Conservation (phyloP, 2,329 filamentous ascomycete genomes). For the Ophiosphaerella herpotricha region DNA sequence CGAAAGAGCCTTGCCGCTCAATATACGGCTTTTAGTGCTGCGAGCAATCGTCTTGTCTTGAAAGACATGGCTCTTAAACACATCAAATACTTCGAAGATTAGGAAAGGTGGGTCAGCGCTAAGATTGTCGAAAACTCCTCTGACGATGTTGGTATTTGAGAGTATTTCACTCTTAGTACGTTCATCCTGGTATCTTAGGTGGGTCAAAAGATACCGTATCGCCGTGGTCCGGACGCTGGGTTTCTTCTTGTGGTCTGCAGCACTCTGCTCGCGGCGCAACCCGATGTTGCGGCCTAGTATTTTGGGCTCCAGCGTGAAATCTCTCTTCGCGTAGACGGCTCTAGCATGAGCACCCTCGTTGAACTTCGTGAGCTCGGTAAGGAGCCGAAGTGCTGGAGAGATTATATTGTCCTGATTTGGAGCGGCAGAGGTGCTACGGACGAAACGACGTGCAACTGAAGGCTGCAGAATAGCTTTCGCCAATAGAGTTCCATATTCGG, state of each 20-base stretch:
- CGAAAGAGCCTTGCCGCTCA: constrained; percentile 75
- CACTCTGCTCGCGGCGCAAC: constrained; percentile 60
- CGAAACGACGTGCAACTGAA: constrained; percentile 78
- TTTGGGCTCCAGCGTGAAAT: constrained; percentile 72
- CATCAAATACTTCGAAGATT: constrained; percentile 73
- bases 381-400: constrained; percentile 81
- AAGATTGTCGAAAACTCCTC: constrained; percentile 75
- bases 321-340: constrained; percentile 75
- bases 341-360: constrained; percentile 83
- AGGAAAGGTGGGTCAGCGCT: constrained; percentile 77
- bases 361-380: constrained; percentile 83
- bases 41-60: constrained; percentile 74
- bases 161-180: constrained; percentile 82
- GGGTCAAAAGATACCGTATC: constrained; percentile 77
- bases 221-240: constrained; percentile 84
- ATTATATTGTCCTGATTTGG: constrained; percentile 87
- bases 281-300: constrained; percentile 80
- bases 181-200: constrained; percentile 76
- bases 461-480: constrained; percentile 82
- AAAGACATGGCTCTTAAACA: constrained; percentile 72
- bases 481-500: constrained; percentile 74
- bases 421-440: constrained; percentile 76
- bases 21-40: constrained; percentile 72
- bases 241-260: constrained; percentile 67
- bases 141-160: constrained; percentile 70